Evolutionary conservation across 371 early-diverging fungal genomes (phyloP), one percentile per base, ranked within the genome.

Genomic region (Mortierella sp.): DNA sequence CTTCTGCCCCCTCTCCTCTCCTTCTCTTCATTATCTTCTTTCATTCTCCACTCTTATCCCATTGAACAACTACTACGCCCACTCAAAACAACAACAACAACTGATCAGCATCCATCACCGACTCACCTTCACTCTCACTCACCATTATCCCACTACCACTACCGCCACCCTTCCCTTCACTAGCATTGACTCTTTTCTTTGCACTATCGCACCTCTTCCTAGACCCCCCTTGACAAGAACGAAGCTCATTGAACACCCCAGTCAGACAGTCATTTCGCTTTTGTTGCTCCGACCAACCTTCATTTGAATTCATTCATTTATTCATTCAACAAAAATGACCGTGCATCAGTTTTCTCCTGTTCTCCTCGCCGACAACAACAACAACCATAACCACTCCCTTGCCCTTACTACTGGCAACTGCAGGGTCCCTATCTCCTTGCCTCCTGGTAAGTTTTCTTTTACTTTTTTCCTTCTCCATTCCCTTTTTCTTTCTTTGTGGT

Each of bases 401-500:
- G 38, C 26, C 42, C 74, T 38, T 52, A 34, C 57, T n/a, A 73
- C 5, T 19, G 5, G 16, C 57, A 21, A 34, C 76, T 75, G 72
- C 48, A 75, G 38, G 34, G 70, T 42, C 70, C 38, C 75, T 1
- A 65, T 54, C 44, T 50, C 68, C 45, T n/a, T 80, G 19, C 81
- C 81, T 42, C 73, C 81, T 73, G 81, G 81, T 80, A 80, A 52
- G 81, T 28, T 44, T 24, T 73, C 16, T 34, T 58, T 50, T 5
- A 50, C 6, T 45, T 45, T 44, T 10, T 77, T 55, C 11, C 16
- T 28, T 68, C 9, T 63, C 38, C 21, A 45, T 28, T 52, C 26
- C 44, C 3, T 38, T 38, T 63, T 19, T 38, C 7, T 63, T 5
- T 38, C 42, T 34, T 10, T 21, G 34, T 10, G 6, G 38, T 65